Evolutionary conservation across 2,329 filamentous ascomycete species (phyloP).

Genomic region (Fusarium sulawesiense): DNA sequence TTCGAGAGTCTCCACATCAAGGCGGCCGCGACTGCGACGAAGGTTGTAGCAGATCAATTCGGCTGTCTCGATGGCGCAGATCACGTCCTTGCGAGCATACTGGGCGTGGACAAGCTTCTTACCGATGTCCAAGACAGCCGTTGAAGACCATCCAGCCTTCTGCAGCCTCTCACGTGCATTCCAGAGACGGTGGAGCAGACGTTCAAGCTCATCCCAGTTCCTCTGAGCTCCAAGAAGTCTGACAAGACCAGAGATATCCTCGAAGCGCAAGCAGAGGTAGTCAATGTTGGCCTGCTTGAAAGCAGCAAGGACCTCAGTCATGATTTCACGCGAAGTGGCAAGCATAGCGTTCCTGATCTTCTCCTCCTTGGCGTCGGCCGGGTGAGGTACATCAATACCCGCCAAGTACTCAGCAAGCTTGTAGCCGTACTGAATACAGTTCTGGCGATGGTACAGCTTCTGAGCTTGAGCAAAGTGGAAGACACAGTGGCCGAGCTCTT

Average conservation of each 20-base stretch:
- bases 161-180: conserved; percentile 36
- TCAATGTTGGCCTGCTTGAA: conserved; percentile 57
- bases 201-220: conserved; percentile 59
- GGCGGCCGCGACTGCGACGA: conserved; percentile 41
- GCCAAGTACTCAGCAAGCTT: conserved; percentile 58
- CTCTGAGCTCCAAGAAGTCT: conserved; percentile 60
- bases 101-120: conserved; percentile 42
- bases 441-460: conserved; percentile 54
- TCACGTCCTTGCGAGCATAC: conserved; percentile 25
- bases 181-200: conserved; percentile 41
- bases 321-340: conserved; percentile 40
- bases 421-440: conserved; percentile 57
- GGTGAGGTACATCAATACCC: conserved; percentile 52
- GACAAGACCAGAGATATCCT: conserved; percentile 59
- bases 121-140: conserved; percentile 39
- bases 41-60: conserved; percentile 46
- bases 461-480: conserved; percentile 57
- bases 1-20: conserved; percentile 42
- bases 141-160: conserved; percentile 37
- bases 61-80: conserved; percentile 39
- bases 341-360: conserved; percentile 35
- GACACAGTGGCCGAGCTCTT: conserved; percentile 56
- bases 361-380: conserved; percentile 47
- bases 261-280: conserved; percentile 56
- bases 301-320: conserved; percentile 53